Evolutionary conservation across 768 basidiomycete genomes (phyloP), one percentile per base, ranked within the genome.

Genomic region (Hemileccinum rubropunctum): DNA sequence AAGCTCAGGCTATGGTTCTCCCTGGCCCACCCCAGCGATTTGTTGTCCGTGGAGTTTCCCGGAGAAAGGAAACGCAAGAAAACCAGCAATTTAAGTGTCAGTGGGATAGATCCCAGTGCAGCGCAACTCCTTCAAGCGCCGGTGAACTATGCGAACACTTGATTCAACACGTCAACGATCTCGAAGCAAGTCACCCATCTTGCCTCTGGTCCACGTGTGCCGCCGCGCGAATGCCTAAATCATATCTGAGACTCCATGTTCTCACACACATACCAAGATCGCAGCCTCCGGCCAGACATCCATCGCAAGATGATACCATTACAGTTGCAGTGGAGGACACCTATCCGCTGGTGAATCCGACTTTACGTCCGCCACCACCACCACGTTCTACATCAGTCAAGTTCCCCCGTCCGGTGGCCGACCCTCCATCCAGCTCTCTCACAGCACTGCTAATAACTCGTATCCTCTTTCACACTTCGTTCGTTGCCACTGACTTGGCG

Each of bases 1-100:
- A 83, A 42, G 92, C 93, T 0, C 82, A 84, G 57, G 92, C 95
- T 1, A 91, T 91, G 83, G 90, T 95, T 18, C 75, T 90, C 32
- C 80, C 76, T 32, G 87, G 84, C 1, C 79, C 81, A 6, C 76
- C 80, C 4, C 86, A 84, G 57, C 77, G 82, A 46, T 99, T 95
- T 61, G 78, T 99, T 34, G 91, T 99, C 42, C 85, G 86, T 33
- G 94, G 94, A 6, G 86, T 98, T 37, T 81, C 84, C 51, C 71
- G 86, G 46, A 75, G 81, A 48, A 84, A 83, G 66, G 81, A 84
- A 49, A 59, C 76, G 1, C 65, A 78, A 52, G 73, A 72, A 12
- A 76, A 73, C 35, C 83, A 88, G 40, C 77, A 77, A 42, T 90
- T 85, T 69, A 81, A 81, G 58, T 95, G 93, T 64, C 78, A 76